Evolutionary conservation across 768 basidiomycete genomes (phyloP), one percentile per base, ranked within the genome.

Genomic region (Hygrophorus russula): DNA sequence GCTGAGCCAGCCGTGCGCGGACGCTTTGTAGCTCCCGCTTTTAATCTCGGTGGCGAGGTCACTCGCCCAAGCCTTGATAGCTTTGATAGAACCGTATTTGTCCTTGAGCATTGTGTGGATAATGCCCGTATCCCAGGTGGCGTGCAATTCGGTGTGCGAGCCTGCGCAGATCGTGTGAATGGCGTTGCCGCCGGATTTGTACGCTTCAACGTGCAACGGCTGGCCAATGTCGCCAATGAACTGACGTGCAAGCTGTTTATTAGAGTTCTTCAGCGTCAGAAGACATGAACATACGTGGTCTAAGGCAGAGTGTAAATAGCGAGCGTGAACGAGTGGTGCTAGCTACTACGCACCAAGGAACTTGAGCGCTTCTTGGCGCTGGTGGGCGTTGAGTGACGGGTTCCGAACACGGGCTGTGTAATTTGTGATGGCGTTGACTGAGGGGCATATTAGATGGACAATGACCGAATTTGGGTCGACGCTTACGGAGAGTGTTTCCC

Each of bases 401-500:
- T 72, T 57, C 9, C 65, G 60, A 14, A 75, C 65, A 10, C 73
- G 69, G 11, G 56, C 62, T 3, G 74, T 78, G 51, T 76, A 76
- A 55, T 76, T 77, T 1, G 74, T 70, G 47, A 76, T 76, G 19
- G 75, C 74, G 29, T 63, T 67, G 44, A 76, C 74, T 76, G 41
- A n/a, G n/a, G 1, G 13, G 1, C 1, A 14, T 14, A 8, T 38
- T 37, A 17, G 18, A 19, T 19, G 13, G 17, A 15, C 38, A 28
- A 17, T 33, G 8, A 32, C 51, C 39, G 55, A 47, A 24, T 53
- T 56, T 24, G 53, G 52, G 15, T 58, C 46, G 41, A 48, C 56
- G 54, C 73, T 50, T 42, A 74, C 69, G 43, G 49, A 69, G 65
- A 41, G 67, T 68, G 17, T 49, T 46, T 4, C 58, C 62, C 32